phyloP scores from a whole-genome alignment of 139 green algal genomes.

The Pycnococcus provasolii region DNA sequence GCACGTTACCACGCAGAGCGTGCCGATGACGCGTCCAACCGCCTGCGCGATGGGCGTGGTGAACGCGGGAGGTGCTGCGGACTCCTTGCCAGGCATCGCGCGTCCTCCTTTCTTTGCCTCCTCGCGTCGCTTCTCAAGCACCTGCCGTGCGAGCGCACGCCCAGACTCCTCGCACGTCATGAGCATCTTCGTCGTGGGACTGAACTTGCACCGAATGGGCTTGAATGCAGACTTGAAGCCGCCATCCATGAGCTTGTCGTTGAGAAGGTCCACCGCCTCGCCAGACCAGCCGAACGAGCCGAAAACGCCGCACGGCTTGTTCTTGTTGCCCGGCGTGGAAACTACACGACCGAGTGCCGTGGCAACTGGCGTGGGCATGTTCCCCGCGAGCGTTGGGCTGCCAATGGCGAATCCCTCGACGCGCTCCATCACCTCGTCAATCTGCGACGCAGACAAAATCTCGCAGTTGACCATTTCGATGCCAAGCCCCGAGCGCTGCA shows the following conservation, averaged over 20 bases:
- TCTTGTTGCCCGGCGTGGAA: conserved; percentile 39
- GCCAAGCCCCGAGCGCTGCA: conserved; percentile 73
- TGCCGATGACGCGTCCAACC: conserved; percentile 76
- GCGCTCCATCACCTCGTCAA: conserved; percentile 45
- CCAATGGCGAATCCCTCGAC: conserved; percentile 79
- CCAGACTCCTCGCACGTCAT: conserved; percentile 78
- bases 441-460: conserved; percentile 39
- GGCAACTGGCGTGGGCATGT: conserved; percentile 86
- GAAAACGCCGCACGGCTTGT: conserved; percentile 83
- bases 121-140: conserved; percentile 39
- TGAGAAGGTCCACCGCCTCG: conserved; percentile 61
- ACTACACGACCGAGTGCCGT: conserved; percentile 74
- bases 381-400: conserved; percentile 80
- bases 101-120: conserved; percentile 32
- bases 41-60: conserved; percentile 47
- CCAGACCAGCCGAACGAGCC: conserved; percentile 90
- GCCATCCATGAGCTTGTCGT: conserved; percentile 55
- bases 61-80: neutral
- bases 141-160: conserved; percentile 64
- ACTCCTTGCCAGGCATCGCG: neutral
- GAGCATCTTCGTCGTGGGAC: conserved; percentile 63
- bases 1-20: conserved; percentile 75
- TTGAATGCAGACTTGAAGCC: conserved; percentile 80
- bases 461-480: conserved; percentile 89
- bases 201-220: conserved; percentile 62